phyloP scores from a whole-genome alignment of 208 protist genomes.

The Porcisia deanei region DNA sequence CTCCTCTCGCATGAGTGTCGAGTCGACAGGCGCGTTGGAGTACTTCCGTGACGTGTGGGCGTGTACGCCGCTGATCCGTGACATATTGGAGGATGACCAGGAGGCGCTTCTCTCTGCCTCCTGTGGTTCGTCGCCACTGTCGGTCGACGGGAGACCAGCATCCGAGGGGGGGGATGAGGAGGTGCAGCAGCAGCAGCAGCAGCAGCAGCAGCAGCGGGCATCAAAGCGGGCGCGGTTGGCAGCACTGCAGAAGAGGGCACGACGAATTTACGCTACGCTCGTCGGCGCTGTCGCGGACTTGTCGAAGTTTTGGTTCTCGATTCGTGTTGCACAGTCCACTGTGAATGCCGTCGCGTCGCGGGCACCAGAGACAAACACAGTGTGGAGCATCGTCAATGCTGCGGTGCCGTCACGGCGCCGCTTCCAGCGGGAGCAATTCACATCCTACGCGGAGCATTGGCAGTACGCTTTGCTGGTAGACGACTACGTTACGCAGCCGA shows the following conservation, averaged over 20 bases:
- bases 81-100: slow-evolving; percentile 42
- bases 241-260: slow-evolving; percentile 14
- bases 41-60: slow-evolving; percentile 69
- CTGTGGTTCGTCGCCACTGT: slow-evolving; percentile 10
- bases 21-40: slow-evolving; percentile 38
- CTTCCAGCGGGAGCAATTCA: slow-evolving; percentile 61
- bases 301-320: slow-evolving; percentile 42
- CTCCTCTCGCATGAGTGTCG: slow-evolving; percentile 39
- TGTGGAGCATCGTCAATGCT: slow-evolving; percentile 51
- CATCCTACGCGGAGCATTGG: slow-evolving; percentile 59
- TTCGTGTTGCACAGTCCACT: slow-evolving; percentile 26
- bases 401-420: slow-evolving; percentile 51
- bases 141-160: background rate
- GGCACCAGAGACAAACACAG: slow-evolving; percentile 32
- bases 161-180: background rate
- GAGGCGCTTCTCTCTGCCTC: slow-evolving; percentile 20
- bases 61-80: slow-evolving; percentile 40
- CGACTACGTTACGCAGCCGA: slow-evolving; percentile 71
- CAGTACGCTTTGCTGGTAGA: slow-evolving; percentile 81
- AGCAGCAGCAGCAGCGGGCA: background rate
- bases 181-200: too few relatives aligned
- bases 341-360: slow-evolving; percentile 27
- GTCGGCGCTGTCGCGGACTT: slow-evolving; percentile 80
- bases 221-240: background rate
- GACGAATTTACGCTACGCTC: slow-evolving; percentile 45